A percentile compares a stretch with the other conserved stretches of the same genome.
phyloP scores from a whole-genome alignment of 805 yeast species.

The Clavispora asparagi region DNA sequence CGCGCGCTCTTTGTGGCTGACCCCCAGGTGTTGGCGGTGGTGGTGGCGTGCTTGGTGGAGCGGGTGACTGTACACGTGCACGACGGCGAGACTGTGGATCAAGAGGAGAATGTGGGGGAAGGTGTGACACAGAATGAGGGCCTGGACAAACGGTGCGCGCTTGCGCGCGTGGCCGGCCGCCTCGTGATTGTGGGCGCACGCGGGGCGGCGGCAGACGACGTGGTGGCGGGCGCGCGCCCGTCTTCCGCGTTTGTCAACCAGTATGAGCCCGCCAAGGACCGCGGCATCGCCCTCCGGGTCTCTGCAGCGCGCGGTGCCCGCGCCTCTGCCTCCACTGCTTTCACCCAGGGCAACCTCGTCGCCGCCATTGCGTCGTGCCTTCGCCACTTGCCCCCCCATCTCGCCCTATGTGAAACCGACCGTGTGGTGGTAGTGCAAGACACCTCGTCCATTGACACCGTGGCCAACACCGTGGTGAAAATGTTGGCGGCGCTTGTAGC shows the following conservation, averaged over 20 bases:
- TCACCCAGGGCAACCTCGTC: constrained; percentile 48
- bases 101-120: too few species aligned
- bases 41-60: constrained; percentile 42
- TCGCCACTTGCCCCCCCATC: constrained; percentile 42
- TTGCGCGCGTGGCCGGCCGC: neutral
- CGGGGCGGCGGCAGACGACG: neutral
- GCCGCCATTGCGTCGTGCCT: constrained; percentile 50
- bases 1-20: constrained; percentile 17
- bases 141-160: neutral
- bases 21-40: constrained; percentile 31
- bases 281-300: constrained; percentile 30
- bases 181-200: neutral
- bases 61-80: constrained; percentile 38
- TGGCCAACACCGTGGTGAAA: constrained; percentile 30
- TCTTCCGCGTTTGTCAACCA: constrained; percentile 20
- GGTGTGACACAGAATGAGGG: too few species aligned
- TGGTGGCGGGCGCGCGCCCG: neutral
- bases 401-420: constrained; percentile 25
- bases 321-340: constrained; percentile 19
- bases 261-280: constrained; percentile 30
- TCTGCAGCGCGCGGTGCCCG: constrained; percentile 14
- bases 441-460: constrained; percentile 15
- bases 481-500: constrained; percentile 36
- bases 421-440: constrained; percentile 18
- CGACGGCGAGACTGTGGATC: constrained; percentile 19